Percentiles rank a stretch among this genome's conserved stretches.
phyloP scores from a whole-genome alignment of 2,329 filamentous ascomycete species.

The Penicillium glabrum region DNA sequence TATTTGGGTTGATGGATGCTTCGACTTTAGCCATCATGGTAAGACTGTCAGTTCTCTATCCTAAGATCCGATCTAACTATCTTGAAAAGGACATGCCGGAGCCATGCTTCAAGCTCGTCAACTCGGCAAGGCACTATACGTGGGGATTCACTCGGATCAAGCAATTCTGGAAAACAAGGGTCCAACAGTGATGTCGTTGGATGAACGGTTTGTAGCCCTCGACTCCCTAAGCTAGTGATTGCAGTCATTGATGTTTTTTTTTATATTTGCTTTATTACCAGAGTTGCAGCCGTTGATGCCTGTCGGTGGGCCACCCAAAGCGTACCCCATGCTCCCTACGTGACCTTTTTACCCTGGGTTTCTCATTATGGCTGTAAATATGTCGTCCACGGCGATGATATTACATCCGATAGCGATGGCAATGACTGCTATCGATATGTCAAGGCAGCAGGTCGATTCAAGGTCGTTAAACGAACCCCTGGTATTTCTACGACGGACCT shows the following conservation, averaged over 20 bases:
- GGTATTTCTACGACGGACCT: constrained; percentile 97
- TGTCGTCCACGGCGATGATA: constrained; percentile 95
- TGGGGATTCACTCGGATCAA: constrained; percentile 94
- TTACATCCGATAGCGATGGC: constrained; percentile 89
- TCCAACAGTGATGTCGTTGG: constrained; percentile 91
- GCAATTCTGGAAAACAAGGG: constrained; percentile 96
- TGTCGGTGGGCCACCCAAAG: constrained; percentile 91
- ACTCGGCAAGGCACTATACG: constrained; percentile 82
- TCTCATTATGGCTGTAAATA: constrained; percentile 93
- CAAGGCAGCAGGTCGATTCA: constrained; percentile 89
- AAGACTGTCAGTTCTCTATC: constrained; percentile 20
- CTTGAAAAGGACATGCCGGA: constrained; percentile 75
- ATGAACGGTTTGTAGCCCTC: constrained; percentile 66
- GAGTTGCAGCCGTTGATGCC: constrained; percentile 84
- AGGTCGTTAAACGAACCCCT: constrained; percentile 93
- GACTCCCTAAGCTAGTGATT: not conserved
- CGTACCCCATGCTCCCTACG: constrained; percentile 85
- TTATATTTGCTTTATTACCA: constrained; percentile 34
- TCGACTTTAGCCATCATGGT: constrained; percentile 99
- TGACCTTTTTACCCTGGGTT: constrained; percentile 91
- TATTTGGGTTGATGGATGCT: constrained; percentile 98
- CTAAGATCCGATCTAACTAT: too few species aligned
- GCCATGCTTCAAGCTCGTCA: constrained; percentile 95
- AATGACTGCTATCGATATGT: constrained; percentile 98
- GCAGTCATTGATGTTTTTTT: not conserved